A percentile compares a stretch with the other conserved stretches of the same genome.
Evolutionary conservation across 208 protist species (phyloP).

Genomic region (Angomonas ambiguus): DNA sequence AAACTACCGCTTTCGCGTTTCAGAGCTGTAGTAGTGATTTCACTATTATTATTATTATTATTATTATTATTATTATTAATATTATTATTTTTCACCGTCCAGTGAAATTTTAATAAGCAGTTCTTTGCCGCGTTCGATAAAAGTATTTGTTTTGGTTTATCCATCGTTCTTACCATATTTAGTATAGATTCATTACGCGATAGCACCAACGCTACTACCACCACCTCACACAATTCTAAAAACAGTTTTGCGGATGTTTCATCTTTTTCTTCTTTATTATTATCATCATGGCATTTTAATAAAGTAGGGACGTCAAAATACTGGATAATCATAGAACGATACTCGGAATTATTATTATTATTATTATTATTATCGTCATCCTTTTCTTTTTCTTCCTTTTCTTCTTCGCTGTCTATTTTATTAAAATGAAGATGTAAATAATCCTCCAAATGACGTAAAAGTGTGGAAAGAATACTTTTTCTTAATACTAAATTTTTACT

Average conservation of each 20-base stretch:
- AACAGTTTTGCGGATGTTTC: too few relatives aligned
- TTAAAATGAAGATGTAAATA: conserved; percentile 11
- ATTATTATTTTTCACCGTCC: conserved; percentile 6
- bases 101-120: neutral
- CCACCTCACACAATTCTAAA: conserved; percentile 4
- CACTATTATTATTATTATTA: neutral
- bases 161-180: neutral
- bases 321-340: too few relatives aligned
- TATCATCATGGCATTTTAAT: too few relatives aligned
- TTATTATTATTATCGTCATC: neutral
- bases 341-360: conserved; percentile 9
- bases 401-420: too few relatives aligned
- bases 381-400: neutral
- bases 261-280: too few relatives aligned
- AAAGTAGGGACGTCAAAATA: too few relatives aligned
- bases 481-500: neutral
- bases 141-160: neutral
- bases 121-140: neutral
- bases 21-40: neutral
- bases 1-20: neutral
- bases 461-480: neutral
- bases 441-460: conserved; percentile 14
- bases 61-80: neutral
- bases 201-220: neutral
- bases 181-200: neutral